These are phyloP conservation scores for Pseudotsuga menziesii DNA, from an alignment of 75 land plant species.

Conservation along the genomic window DNA sequence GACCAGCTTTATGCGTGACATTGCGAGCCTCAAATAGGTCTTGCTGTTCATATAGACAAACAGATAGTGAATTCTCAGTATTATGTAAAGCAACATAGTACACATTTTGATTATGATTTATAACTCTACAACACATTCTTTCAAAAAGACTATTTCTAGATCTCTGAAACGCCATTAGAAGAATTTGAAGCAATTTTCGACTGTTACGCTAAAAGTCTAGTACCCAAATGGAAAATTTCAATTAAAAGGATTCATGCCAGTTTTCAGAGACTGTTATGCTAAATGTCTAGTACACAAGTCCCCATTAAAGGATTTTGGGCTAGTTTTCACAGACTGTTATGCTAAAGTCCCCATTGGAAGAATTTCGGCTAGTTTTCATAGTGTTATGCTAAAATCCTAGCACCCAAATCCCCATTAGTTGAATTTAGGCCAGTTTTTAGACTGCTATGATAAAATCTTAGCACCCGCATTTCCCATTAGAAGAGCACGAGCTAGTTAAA, in stretches of 20 bases:
- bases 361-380: neutral
- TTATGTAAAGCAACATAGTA: neutral
- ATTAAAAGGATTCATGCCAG: neutral
- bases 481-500: neutral
- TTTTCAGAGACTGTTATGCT: neutral
- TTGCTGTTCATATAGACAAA: slow-evolving; percentile 31
- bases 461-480: neutral
- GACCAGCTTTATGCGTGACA: slow-evolving; percentile 80
- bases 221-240: neutral
- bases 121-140: neutral
- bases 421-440: neutral
- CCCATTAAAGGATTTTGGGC: neutral
- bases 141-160: neutral
- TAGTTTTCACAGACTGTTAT: neutral
- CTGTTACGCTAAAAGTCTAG: neutral
- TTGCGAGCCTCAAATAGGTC: slow-evolving; percentile 62
- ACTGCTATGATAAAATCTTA: neutral
- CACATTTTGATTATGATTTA: no score
- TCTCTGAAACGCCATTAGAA: neutral
- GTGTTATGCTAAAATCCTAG: neutral
- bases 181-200: neutral
- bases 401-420: neutral
- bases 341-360: neutral
- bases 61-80: neutral
- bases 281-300: neutral